Evolutionary conservation across 2,329 filamentous ascomycete genomes (phyloP), one percentile per base, ranked within the genome.

Genomic region (Rugonectria rugulosa): DNA sequence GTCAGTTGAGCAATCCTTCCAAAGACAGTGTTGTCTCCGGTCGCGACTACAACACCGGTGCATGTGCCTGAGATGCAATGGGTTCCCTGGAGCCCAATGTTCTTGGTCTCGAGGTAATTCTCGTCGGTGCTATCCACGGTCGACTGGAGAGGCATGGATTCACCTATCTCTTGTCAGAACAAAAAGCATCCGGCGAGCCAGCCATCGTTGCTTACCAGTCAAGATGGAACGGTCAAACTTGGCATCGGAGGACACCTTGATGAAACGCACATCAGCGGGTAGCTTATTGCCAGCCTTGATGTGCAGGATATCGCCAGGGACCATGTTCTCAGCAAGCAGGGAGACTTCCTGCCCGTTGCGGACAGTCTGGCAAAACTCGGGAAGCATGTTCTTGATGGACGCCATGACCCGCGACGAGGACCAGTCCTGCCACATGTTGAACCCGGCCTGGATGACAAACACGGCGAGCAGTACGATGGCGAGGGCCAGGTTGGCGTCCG

Each of bases 311-410:
- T 92, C 89, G 17, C 89, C 89, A 0, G 88, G 89, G 0, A 92
- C 88, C 21, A 93, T 77, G 9, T 90, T 83, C 1, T 76, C 70
- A 0, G 85, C 85, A 3, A 77, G 72, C 4, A 85, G 73, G 14
- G 76, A 78, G 1, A 75, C 66, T 58, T 82, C 76, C 4, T 70
- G 66, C 1, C 85, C 82, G 60, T 90, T 83, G 17, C 89, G 83
- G 6, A 89, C 73, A 7, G 89, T 79, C 21, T 87, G 76, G 64
- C 87, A 91, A 55, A 86, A 80, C 63, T 91, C 89, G 0, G 90
- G 90, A n/a, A 93, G 79, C 89, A 93, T 90, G 15, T 83, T 88
- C 42, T 87, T 90, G 69, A 93, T 93, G 0, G 88, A 91, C 15
- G 86, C 84, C 90, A 93, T 93, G 51, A 92, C 89, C 5, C 87